Percentiles rank a stretch among this genome's conserved stretches.
phyloP scores from a whole-genome alignment of 495 filamentous ascomycete species.

The Lasiosphaeria ovina region DNA sequence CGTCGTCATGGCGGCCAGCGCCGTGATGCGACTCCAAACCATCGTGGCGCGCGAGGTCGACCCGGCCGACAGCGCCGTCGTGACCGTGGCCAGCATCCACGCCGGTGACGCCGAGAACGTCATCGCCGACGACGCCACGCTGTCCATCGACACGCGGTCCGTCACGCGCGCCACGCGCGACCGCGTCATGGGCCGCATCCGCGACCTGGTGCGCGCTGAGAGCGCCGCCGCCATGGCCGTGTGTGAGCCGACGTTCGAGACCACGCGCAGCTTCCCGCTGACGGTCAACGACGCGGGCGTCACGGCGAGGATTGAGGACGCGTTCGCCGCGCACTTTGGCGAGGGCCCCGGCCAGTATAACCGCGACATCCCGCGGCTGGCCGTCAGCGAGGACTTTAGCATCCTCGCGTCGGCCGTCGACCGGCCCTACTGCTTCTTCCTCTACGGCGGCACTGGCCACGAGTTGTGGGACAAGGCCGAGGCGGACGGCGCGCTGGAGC shows the following conservation, averaged over 20 bases:
- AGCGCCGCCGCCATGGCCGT: not conserved
- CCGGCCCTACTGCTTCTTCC: not conserved
- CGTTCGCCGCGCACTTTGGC: not conserved
- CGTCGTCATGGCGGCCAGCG: constrained; percentile 49
- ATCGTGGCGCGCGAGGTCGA: constrained; percentile 53
- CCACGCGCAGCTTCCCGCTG: not conserved
- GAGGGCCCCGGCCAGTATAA: not conserved
- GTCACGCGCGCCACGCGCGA: not conserved
- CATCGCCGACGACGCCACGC: constrained; percentile 40
- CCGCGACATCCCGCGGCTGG: not conserved
- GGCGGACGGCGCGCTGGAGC: not conserved
- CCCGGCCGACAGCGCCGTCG: constrained; percentile 51
- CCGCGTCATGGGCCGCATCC: not conserved
- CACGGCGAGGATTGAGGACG: not conserved
- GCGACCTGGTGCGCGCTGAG: not conserved
- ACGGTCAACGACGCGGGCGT: not conserved
- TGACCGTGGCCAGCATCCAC: constrained; percentile 53
- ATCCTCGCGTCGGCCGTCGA: not conserved
- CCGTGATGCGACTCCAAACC: constrained; percentile 53
- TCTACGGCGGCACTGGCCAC: not conserved
- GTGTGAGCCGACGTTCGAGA: not conserved
- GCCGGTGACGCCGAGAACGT: constrained; percentile 54
- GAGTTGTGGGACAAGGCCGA: not conserved
- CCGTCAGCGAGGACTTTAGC: constrained; percentile 2
- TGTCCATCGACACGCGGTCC: not conserved